A percentile compares a stretch with the other conserved stretches of the same genome.
phyloP scores from a whole-genome alignment of 805 yeast species.

The Candida jianshihensis region DNA sequence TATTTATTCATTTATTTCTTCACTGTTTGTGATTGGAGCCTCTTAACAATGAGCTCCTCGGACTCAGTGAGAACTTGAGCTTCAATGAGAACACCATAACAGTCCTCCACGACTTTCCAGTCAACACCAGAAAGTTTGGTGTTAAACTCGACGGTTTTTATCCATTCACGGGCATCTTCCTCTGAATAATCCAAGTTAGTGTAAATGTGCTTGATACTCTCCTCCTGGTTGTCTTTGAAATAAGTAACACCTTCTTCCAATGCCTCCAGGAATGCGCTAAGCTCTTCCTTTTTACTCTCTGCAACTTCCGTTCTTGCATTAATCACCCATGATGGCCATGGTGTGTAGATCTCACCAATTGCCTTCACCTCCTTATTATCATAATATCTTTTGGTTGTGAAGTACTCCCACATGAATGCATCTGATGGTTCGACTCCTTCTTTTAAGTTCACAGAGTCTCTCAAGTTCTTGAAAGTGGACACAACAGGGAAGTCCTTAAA shows the following conservation, averaged over 20 bases:
- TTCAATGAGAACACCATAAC: slow-evolving; percentile 47
- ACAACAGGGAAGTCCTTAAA: slow-evolving; percentile 48
- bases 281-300: slow-evolving; percentile 22
- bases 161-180: slow-evolving; percentile 78
- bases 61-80: slow-evolving; percentile 51
- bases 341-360: slow-evolving; percentile 86
- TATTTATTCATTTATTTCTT: not conserved
- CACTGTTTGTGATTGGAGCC: slow-evolving; percentile 9
- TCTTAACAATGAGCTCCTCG: slow-evolving; percentile 26
- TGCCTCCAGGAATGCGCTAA: slow-evolving; percentile 40
- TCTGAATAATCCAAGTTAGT: slow-evolving; percentile 66
- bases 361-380: slow-evolving; percentile 73
- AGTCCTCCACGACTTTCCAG: slow-evolving; percentile 43
- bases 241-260: slow-evolving; percentile 63
- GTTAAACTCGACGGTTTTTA: slow-evolving; percentile 62
- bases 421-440: slow-evolving; percentile 46
- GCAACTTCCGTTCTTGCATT: slow-evolving; percentile 40
- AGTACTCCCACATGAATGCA: slow-evolving; percentile 95
- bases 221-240: slow-evolving; percentile 53
- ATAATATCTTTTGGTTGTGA: slow-evolving; percentile 81
- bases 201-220: slow-evolving; percentile 59
- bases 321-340: slow-evolving; percentile 95
- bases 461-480: slow-evolving; percentile 63
- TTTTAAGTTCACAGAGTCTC: slow-evolving; percentile 68
- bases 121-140: slow-evolving; percentile 36